Evolutionary conservation across 371 early-diverging fungal species (phyloP).

Genomic region (Batkoa obscura): DNA sequence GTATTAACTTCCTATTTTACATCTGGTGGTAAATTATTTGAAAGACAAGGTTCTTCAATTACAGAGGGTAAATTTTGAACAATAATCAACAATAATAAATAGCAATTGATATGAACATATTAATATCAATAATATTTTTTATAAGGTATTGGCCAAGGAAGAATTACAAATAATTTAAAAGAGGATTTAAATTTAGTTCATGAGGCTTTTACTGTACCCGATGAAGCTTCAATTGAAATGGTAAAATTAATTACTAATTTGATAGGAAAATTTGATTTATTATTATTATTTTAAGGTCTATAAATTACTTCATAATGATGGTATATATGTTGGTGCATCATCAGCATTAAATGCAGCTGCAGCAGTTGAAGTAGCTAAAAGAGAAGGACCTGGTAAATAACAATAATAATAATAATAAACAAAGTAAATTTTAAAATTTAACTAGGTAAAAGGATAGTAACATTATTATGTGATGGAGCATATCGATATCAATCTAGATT

Average conservation of each 20-base stretch:
- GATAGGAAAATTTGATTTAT: neutral
- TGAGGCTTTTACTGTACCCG: constrained; percentile 61
- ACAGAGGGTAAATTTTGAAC: constrained; percentile 34
- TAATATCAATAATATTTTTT: too few species aligned
- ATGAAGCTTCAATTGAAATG: constrained; percentile 67
- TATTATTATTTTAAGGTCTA: constrained; percentile 22
- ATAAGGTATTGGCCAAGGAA: constrained; percentile 79
- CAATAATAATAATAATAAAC: neutral
- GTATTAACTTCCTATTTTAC: constrained; percentile 64
- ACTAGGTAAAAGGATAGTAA: constrained; percentile 47
- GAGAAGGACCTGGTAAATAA: constrained; percentile 49
- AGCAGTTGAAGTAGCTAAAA: constrained; percentile 80
- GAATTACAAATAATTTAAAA: constrained; percentile 75
- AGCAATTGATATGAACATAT: too few species aligned
- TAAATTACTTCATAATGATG: constrained; percentile 78
- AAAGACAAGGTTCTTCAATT: constrained; percentile 58
- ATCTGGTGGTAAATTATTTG: constrained; percentile 39
- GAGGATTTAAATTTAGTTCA: constrained; percentile 61
- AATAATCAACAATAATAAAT: neutral
- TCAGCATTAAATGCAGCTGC: constrained; percentile 83
- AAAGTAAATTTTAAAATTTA: neutral
- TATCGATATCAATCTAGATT: constrained; percentile 79
- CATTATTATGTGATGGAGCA: constrained; percentile 81
- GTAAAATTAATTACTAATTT: constrained; percentile 7
- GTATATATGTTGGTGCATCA: constrained; percentile 80